phyloP scores from a whole-genome alignment of 164 flowering plant species.

The Cinnamomum micranthum region DNA sequence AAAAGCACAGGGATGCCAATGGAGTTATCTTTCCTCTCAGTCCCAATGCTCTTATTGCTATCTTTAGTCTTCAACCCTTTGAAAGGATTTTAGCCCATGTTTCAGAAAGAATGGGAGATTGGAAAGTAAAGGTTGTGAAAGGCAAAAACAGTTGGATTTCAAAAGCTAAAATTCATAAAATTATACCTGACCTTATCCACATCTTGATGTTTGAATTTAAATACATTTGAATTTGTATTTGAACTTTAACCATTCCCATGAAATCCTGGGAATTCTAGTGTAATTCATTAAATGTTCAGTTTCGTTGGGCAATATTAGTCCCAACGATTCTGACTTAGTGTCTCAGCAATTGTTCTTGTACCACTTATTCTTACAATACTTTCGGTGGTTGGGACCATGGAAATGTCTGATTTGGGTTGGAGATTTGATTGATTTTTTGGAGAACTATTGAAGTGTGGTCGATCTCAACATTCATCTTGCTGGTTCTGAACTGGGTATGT shows the following conservation, averaged over 20 bases:
- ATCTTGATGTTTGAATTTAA: no score
- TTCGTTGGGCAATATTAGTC: neutral
- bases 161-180: slow-evolving; percentile 11
- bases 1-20: no score
- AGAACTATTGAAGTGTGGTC: no score
- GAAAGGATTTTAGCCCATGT: slow-evolving; percentile 32
- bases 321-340: neutral
- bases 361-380: neutral
- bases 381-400: neutral
- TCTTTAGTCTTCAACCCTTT: slow-evolving; percentile 24
- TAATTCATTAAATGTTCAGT: neutral
- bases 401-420: slow-evolving; percentile 3
- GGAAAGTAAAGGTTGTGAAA: slow-evolving; percentile 23
- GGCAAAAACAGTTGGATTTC: slow-evolving; percentile 12
- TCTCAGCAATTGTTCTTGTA: neutral
- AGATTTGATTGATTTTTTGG: slow-evolving; percentile 2
- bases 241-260: no score
- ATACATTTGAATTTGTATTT: no score
- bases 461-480: neutral
- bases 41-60: no score
- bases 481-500: neutral
- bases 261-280: no score
- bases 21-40: no score
- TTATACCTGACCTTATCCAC: slow-evolving; percentile 22
- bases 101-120: slow-evolving; percentile 17